These are phyloP conservation scores for Phaeosphaeria sp. DNA, from an alignment of 2,329 filamentous ascomycete genomes.

Conservation along the genomic window DNA sequence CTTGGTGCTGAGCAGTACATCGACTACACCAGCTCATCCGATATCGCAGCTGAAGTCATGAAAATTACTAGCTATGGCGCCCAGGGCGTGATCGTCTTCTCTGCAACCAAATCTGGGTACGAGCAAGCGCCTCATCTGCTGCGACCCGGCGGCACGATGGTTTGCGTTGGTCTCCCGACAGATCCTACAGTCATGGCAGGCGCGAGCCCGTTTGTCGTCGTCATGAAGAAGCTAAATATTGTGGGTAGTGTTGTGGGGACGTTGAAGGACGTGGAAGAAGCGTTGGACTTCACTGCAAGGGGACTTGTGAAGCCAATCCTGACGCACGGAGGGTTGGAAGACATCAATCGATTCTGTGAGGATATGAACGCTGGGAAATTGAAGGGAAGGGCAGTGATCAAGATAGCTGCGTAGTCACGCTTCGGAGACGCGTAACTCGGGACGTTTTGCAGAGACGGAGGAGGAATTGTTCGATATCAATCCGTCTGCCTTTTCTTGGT, in stretches of 20 bases:
- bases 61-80: slow-evolving; percentile 67
- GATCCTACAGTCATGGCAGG: slow-evolving; percentile 29
- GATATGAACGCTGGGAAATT: slow-evolving; percentile 50
- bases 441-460: too few species aligned
- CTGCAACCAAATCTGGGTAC: slow-evolving; percentile 54
- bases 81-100: slow-evolving; percentile 83
- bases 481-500: too few species aligned
- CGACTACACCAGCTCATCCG: slow-evolving; percentile 65
- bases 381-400: slow-evolving; percentile 52
- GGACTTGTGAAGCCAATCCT: slow-evolving; percentile 51
- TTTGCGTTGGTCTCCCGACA: slow-evolving; percentile 37
- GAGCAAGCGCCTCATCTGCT: slow-evolving; percentile 38
- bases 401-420: slow-evolving; percentile 32
- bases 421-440: too few species aligned
- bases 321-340: slow-evolving; percentile 47
- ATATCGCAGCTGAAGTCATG: slow-evolving; percentile 62
- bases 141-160: slow-evolving; percentile 35
- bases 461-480: too few species aligned
- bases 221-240: slow-evolving; percentile 51
- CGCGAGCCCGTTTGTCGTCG: slow-evolving; percentile 47
- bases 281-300: slow-evolving; percentile 53
- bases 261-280: slow-evolving; percentile 55
- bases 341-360: slow-evolving; percentile 50
- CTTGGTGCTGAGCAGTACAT: slow-evolving; percentile 64
- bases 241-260: slow-evolving; percentile 54